phyloP scores from a whole-genome alignment of 805 yeast species.

The Lachancea lanzarotensis region DNA sequence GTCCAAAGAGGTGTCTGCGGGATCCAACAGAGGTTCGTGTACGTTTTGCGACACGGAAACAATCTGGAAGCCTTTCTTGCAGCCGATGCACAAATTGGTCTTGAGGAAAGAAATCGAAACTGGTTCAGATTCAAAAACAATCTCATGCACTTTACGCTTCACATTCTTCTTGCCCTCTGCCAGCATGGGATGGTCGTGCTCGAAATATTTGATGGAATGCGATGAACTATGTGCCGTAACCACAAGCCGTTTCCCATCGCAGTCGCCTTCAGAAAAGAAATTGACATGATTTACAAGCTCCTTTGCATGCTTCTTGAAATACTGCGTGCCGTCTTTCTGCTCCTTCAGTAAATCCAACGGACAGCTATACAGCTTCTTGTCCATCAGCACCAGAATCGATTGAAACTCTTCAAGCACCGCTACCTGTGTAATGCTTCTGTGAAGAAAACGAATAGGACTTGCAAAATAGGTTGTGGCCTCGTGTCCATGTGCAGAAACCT shows the following conservation, averaged over 20 bases:
- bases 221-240: slow-evolving; percentile 84
- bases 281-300: slow-evolving; percentile 82
- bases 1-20: slow-evolving; percentile 96
- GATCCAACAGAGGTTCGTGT: slow-evolving; percentile 86
- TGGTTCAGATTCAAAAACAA: slow-evolving; percentile 80
- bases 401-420: slow-evolving; percentile 91
- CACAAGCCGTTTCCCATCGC: slow-evolving; percentile 80
- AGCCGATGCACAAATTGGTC: slow-evolving; percentile 86
- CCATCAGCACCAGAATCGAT: slow-evolving; percentile 71
- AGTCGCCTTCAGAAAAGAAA: slow-evolving; percentile 88
- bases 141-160: slow-evolving; percentile 64
- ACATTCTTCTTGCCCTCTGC: slow-evolving; percentile 57
- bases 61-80: slow-evolving; percentile 94
- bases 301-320: slow-evolving; percentile 55
- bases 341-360: slow-evolving; percentile 57
- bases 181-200: slow-evolving; percentile 72
- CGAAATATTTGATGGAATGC: slow-evolving; percentile 77
- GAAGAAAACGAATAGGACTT: slow-evolving; percentile 69
- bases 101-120: slow-evolving; percentile 86
- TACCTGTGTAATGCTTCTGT: slow-evolving; percentile 72
- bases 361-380: slow-evolving; percentile 73
- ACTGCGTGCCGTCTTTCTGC: slow-evolving; percentile 34
- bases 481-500: slow-evolving; percentile 44
- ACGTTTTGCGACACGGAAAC: slow-evolving; percentile 77
- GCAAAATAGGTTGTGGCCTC: slow-evolving; percentile 49